A percentile compares a stretch with the other conserved stretches of the same genome.
Evolutionary conservation across 2,329 filamentous ascomycete genomes (phyloP).

Genomic region (Rachicladosporium sp.): DNA sequence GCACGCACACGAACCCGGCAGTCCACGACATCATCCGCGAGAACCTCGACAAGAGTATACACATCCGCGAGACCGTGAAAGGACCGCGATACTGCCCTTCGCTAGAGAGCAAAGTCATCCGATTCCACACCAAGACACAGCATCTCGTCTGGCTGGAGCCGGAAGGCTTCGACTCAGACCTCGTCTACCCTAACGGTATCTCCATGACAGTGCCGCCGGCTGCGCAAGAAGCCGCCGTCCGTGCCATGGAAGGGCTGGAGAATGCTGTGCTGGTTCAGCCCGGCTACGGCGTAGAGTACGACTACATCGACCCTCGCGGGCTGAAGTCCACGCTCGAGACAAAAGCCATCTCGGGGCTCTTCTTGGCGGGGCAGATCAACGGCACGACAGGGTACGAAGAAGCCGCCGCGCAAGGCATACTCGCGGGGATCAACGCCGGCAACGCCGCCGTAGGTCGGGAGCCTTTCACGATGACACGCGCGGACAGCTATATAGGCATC

Average conservation of each 20-base stretch:
- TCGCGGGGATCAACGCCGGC: conserved; percentile 90
- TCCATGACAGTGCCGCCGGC: conserved; percentile 92
- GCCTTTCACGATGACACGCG: conserved; percentile 58
- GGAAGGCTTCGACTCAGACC: conserved; percentile 78
- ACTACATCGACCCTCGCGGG: conserved; percentile 89
- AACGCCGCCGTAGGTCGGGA: conserved; percentile 56
- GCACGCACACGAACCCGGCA: conserved; percentile 72
- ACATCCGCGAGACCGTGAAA: conserved; percentile 89
- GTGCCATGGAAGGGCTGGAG: conserved; percentile 77
- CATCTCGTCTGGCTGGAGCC: conserved; percentile 97
- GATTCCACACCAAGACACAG: conserved; percentile 64
- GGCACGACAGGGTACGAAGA: conserved; percentile 98
- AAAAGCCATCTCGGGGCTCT: conserved; percentile 78
- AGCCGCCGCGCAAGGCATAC: conserved; percentile 81
- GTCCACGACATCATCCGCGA: conserved; percentile 74
- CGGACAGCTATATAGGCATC: conserved; percentile 92
- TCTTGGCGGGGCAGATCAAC: conserved; percentile 92
- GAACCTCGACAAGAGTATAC: conserved; percentile 91
- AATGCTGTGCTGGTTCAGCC: conserved; percentile 85
- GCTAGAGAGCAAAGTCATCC: conserved; percentile 83
- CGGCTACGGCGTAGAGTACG: conserved; percentile 95
- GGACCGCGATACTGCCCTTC: conserved; percentile 94
- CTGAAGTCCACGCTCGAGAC: conserved; percentile 85
- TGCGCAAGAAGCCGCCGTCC: conserved; percentile 73
- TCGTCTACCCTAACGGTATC: conserved; percentile 92